Evolutionary conservation across 2,329 filamentous ascomycete genomes (phyloP), one percentile per base, ranked within the genome.

Genomic region (Harringtonia aguacate): DNA sequence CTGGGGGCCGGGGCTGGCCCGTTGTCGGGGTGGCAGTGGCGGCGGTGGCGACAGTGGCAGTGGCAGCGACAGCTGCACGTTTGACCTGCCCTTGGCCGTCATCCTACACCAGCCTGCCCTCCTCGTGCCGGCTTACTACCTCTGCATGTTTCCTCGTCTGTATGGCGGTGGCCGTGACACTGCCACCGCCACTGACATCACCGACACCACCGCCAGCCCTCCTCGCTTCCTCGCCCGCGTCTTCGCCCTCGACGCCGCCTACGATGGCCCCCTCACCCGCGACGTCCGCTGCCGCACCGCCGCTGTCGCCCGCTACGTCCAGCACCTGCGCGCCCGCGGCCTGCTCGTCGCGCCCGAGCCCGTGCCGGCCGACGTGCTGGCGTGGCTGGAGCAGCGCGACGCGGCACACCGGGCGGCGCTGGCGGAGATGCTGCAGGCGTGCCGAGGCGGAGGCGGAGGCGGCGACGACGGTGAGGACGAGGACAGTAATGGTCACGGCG

Each of bases 81-180:
- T 17, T 8, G 22, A 30, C 24, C 30, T 44, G n/a, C 30, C 42
- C 17, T 21, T 44, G 12, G 36, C 36, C 21, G 36, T 44, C 21
- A 15, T 44, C 17, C 30, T 44, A 17, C 42, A 20, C 36, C 42
- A 39, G 7, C 42, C 18, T 22, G 24, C 39, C 42, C 30, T 36
- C 42, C 42, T 44, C 8, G 42, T 44, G 21, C 36, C 36, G 10
- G 36, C 42, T 22, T 44, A 39, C 36, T 44, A 35, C 42, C 39
- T 39, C 14, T 44, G 29, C 18, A 4, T 44, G 20, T 44, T 39
- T n/a, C 42, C 42, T 7, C 24, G 13, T 7, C 9, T 17, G 27
- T 36, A 37, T n/a, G n/a, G n/a, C n/a, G n/a, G n/a, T n/a, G n/a
- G n/a, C n/a, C n/a, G n/a, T n/a, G n/a, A n/a, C n/a, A n/a, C n/a